Percentiles rank a stretch among this genome's conserved stretches.
These are phyloP conservation scores for Rhodomyrtus psidioides DNA, from an alignment of 441 rosid species.

Conservation along the genomic window DNA sequence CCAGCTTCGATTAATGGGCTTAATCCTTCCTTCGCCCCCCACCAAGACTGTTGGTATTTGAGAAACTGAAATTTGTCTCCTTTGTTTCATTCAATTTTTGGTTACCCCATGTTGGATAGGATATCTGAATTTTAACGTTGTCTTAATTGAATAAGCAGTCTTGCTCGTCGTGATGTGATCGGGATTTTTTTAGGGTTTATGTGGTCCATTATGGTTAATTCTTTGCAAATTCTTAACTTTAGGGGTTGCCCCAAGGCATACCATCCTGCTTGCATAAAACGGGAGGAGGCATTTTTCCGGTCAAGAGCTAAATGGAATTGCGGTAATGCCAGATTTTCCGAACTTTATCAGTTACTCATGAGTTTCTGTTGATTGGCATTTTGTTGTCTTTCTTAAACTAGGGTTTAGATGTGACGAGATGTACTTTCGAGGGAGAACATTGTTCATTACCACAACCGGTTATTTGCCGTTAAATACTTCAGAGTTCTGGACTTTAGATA, in stretches of 20 bases:
- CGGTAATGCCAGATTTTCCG: conserved; percentile 47
- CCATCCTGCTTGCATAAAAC: conserved; percentile 91
- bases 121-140: background rate
- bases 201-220: background rate
- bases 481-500: background rate
- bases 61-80: background rate
- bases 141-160: background rate
- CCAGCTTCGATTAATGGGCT: background rate
- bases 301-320: conserved; percentile 97
- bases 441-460: background rate
- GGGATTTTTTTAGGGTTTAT: background rate
- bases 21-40: background rate
- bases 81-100: background rate
- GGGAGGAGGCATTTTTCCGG: conserved; percentile 83
- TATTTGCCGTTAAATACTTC: background rate
- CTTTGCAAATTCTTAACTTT: background rate
- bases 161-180: background rate
- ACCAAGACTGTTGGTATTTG: background rate
- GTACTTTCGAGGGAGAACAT: background rate
- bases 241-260: conserved; percentile 99
- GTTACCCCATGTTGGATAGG: background rate
- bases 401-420: background rate
- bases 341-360: background rate
- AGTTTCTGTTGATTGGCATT: background rate
- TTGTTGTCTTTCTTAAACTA: background rate